Conservation (phyloP, 164 flowering plant genomes). For the Cinnamomum micranthum region DNA sequence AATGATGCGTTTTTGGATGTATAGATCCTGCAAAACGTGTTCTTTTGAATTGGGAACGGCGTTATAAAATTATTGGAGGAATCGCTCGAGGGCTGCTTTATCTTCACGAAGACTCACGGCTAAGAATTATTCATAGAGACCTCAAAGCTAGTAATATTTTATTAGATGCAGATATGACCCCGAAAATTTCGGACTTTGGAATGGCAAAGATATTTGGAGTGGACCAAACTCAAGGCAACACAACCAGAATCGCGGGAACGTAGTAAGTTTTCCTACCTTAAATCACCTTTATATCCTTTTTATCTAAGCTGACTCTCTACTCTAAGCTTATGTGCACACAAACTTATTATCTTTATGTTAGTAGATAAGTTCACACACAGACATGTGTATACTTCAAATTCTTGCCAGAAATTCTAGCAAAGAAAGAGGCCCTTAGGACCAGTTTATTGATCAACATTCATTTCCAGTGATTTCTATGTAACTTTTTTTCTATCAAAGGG, state of each 20-base stretch:
- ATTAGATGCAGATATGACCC: slow-evolving; percentile 37
- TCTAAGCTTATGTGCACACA: too few relatives aligned
- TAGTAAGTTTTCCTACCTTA: slow-evolving; percentile 21
- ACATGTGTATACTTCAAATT: too few relatives aligned
- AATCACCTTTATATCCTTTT: not conserved
- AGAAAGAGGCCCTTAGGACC: too few relatives aligned
- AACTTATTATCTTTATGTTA: too few relatives aligned
- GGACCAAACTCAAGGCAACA: slow-evolving; percentile 21
- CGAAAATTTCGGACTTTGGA: slow-evolving; percentile 52
- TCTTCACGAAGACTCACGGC: slow-evolving; percentile 54
- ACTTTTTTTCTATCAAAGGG: too few relatives aligned
- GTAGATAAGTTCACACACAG: too few relatives aligned
- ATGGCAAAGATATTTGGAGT: slow-evolving; percentile 34
- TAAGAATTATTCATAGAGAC: slow-evolving; percentile 50
- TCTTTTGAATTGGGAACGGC: slow-evolving; percentile 19
- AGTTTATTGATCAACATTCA: too few relatives aligned
- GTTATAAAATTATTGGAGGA: slow-evolving; percentile 28
- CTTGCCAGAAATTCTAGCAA: too few relatives aligned
- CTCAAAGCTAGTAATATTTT: slow-evolving; percentile 55
- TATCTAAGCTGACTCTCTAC: too few relatives aligned
- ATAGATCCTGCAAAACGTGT: not conserved
- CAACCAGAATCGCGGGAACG: slow-evolving; percentile 29
- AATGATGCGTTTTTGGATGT: not conserved
- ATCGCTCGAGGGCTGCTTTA: slow-evolving; percentile 53
- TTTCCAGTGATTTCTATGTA: too few relatives aligned